phyloP scores from a whole-genome alignment of 345 rosid genomes.

The Eucalyptus erythrocorys region DNA sequence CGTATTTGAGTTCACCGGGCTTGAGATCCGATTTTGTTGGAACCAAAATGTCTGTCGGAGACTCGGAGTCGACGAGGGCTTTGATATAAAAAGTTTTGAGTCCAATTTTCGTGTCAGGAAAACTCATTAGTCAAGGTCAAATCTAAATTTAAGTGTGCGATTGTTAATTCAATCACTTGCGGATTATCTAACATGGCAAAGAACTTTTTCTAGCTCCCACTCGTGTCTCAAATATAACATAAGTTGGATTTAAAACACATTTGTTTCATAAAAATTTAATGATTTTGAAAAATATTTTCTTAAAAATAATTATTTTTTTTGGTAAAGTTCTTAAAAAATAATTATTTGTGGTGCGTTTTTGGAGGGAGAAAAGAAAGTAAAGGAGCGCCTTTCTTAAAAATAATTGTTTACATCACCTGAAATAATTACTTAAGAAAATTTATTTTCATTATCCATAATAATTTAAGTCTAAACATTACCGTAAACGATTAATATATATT shows the following conservation, averaged over 20 bases:
- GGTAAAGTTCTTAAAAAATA: too few species aligned
- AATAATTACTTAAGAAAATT: too few species aligned
- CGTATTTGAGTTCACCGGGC: background rate
- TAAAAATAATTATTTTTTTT: too few species aligned
- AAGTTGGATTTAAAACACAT: background rate
- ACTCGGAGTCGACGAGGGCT: fast-evolving
- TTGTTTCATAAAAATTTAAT: too few species aligned
- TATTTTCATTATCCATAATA: too few species aligned
- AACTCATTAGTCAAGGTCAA: fast-evolving
- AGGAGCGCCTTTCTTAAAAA: too few species aligned
- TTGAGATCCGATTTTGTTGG: background rate
- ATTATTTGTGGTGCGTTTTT: too few species aligned
- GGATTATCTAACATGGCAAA: fast-evolving
- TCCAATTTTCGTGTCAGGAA: fast-evolving
- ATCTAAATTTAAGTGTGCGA: background rate
- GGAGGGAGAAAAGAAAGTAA: too few species aligned
- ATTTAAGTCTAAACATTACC: too few species aligned
- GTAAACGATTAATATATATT: too few species aligned
- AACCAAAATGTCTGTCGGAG: fast-evolving
- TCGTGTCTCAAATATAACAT: background rate
- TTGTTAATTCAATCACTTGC: background rate
- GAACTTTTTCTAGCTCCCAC: background rate
- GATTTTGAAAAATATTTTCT: background rate
- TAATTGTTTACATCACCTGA: fast-evolving
- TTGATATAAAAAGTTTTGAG: background rate